Evolutionary conservation across 2,329 filamentous ascomycete genomes (phyloP), one percentile per base, ranked within the genome.

Genomic region (Chrysoporthe deuterocubensis): DNA sequence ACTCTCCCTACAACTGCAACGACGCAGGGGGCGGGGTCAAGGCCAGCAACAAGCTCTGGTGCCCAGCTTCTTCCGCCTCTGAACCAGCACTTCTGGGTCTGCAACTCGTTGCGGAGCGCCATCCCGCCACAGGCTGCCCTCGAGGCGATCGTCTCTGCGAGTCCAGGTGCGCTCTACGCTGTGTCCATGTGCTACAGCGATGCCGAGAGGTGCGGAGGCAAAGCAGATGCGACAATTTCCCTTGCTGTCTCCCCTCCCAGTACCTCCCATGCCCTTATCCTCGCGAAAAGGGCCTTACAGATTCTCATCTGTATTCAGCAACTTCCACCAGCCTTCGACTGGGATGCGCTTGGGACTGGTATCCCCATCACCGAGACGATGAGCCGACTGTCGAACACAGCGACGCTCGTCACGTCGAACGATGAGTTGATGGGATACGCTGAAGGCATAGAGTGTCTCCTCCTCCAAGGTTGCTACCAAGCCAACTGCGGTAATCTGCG

Each of bases 401-500:
- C 80, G 1, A 72, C 73, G 2, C 74, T 81, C 5, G 82, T 88
- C 3, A 83, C 82, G 0, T 80, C 79, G 4, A 82, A 86, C 48
- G 84, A 88, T 57, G 82, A 85, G 50, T 75, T 89, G 4, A 75
- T 85, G 0, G 81, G 82, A 32, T 84, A 81, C 3, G 72, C 83
- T 1, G 85, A 88, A 72, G 85, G 85, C 1, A 73, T 88, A 0
- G 83, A 87, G 73, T 83, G 83, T 62, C 75, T 89, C 0, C 72
- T 83, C 32, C 74, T 89, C 0, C 78, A 85, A 48, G 78, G 79
- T 21, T 74, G 84, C 64, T 86, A 82, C 71, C 82, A 87, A 64
- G 78, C 80, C 48, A 86, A 87, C 66, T 80, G 79, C 0, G 87
- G 87, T 0, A 86, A 85, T 57, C 76, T 87, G 2, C 81, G 85